phyloP scores from a whole-genome alignment of 805 yeast species.

The Vanderwaltozyma yarrowii region DNA sequence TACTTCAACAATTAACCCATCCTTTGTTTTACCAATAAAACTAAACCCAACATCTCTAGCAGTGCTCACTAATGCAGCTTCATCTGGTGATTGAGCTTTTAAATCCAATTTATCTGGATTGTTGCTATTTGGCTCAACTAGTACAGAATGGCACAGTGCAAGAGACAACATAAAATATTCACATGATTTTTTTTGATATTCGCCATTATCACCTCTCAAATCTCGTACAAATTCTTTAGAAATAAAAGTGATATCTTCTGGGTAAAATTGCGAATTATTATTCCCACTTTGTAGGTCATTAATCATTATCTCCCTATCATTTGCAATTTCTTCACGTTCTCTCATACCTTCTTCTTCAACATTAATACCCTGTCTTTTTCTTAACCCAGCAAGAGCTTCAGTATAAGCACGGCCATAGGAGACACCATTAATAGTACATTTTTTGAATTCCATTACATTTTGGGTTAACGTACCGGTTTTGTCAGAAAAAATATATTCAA shows the following conservation, averaged over 20 bases:
- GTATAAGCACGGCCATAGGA: slow-evolving; percentile 75
- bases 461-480: slow-evolving; percentile 81
- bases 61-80: slow-evolving; percentile 74
- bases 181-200: slow-evolving; percentile 42
- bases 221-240: slow-evolving; percentile 56
- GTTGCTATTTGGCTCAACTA: slow-evolving; percentile 55
- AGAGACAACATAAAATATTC: slow-evolving; percentile 69
- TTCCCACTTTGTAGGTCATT: slow-evolving; percentile 32
- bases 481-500: slow-evolving; percentile 76
- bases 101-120: slow-evolving; percentile 45
- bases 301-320: slow-evolving; percentile 54
- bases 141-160: slow-evolving; percentile 71
- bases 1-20: slow-evolving; percentile 54
- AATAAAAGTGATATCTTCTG: slow-evolving; percentile 59
- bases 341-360: slow-evolving; percentile 48
- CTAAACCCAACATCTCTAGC: slow-evolving; percentile 71
- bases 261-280: slow-evolving; percentile 44
- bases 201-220: slow-evolving; percentile 37
- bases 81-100: slow-evolving; percentile 81
- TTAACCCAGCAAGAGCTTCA: slow-evolving; percentile 70
- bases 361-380: slow-evolving; percentile 69
- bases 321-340: slow-evolving; percentile 44
- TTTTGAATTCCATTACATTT: slow-evolving; percentile 78
- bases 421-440: slow-evolving; percentile 64
- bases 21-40: slow-evolving; percentile 55